Evolutionary conservation across 2,329 filamentous ascomycete species (phyloP).

Genomic region (Dactylellina sp.): DNA sequence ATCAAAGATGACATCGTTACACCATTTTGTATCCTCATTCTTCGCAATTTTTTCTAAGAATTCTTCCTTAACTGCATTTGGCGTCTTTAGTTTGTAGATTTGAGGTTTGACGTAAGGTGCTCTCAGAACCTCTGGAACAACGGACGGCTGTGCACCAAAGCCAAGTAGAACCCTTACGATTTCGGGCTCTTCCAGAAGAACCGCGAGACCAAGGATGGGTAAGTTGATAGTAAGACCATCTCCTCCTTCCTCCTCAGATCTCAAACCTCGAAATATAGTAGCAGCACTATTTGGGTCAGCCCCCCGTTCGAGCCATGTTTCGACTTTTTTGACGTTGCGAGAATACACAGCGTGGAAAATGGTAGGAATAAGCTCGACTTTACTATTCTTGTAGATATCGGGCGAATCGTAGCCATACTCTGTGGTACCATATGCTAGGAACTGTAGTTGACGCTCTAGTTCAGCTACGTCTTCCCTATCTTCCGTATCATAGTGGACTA

Average conservation of each 20-base stretch:
- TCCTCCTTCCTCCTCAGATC: too few relatives aligned
- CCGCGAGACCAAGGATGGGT: neutral
- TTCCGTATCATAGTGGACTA: neutral
- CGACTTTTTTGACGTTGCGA: constrained; percentile 5
- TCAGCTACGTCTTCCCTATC: neutral
- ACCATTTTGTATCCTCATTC: constrained; percentile 6
- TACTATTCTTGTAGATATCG: constrained; percentile 1
- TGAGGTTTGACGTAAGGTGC: neutral
- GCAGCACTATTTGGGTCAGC: neutral
- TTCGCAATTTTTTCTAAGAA: neutral
- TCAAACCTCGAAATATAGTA: neutral
- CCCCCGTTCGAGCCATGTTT: constrained; percentile 9
- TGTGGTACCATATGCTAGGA: neutral
- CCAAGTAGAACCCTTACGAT: neutral
- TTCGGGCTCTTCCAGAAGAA: constrained; percentile 6
- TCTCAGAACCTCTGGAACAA: neutral
- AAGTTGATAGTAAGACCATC: neutral
- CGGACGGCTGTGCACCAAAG: constrained; percentile 2
- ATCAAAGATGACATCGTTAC: neutral
- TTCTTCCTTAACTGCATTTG: neutral
- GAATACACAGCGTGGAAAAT: constrained; percentile 6
- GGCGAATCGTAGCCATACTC: neutral
- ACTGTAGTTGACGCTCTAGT: neutral
- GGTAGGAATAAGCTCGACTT: neutral
- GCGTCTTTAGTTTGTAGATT: neutral